Evolutionary conservation across 169 alveolate species (phyloP).

Genomic region (Besnoitia besnoiti): DNA sequence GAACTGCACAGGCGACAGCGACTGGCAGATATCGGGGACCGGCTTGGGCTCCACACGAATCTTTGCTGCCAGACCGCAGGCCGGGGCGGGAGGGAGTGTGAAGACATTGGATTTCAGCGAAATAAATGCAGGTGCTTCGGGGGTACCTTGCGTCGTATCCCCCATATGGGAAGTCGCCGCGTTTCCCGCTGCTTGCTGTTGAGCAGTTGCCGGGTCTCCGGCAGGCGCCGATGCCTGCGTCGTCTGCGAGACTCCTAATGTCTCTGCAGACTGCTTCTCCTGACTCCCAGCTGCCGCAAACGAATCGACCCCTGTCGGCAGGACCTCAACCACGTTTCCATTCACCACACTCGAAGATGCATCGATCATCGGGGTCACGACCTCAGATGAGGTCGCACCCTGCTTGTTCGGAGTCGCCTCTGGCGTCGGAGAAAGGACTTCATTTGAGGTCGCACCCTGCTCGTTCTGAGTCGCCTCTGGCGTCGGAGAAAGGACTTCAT

Average conservation of each 20-base stretch:
- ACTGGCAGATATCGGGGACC: constrained; percentile 23
- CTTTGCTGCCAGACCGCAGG: background rate
- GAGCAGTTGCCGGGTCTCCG: no score
- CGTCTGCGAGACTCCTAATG: background rate
- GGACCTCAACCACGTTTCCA: no score
- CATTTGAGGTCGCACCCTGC: no score
- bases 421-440: no score
- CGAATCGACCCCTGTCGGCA: no score
- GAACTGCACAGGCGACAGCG: constrained; percentile 26
- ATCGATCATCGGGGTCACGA: no score
- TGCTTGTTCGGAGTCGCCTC: no score
- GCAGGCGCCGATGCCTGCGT: background rate
- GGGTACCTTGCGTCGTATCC: background rate
- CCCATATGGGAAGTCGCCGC: background rate
- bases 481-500: no score
- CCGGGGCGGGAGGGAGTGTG: background rate
- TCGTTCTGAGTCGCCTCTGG: no score
- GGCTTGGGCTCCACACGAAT: background rate
- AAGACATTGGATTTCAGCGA: background rate
- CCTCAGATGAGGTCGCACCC: no score
- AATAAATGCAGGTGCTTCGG: background rate
- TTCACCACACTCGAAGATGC: no score
- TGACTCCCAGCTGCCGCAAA: background rate
- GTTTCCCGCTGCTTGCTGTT: background rate
- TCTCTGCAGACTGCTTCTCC: background rate